Conservation (phyloP, 2,329 filamentous ascomycete species). For the Fusarium xyrophilum region DNA sequence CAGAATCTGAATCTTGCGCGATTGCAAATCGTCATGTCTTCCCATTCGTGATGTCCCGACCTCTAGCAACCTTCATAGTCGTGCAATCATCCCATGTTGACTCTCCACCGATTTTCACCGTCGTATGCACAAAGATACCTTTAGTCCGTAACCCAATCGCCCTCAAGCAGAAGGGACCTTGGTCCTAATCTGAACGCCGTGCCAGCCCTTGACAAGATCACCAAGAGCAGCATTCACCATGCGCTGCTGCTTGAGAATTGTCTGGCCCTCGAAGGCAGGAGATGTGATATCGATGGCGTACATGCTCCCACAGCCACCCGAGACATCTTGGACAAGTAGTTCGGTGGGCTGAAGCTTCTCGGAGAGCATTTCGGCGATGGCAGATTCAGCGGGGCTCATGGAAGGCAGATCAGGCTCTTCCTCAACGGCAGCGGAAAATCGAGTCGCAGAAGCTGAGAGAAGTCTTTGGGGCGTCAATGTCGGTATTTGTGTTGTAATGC, state of each 20-base stretch:
- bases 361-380: constrained; percentile 63
- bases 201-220: constrained; percentile 81
- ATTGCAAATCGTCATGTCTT: neutral
- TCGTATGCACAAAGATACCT: too few species aligned
- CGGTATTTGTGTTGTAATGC: constrained; percentile 6
- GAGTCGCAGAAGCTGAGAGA: constrained; percentile 13
- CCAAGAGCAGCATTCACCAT: constrained; percentile 78
- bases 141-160: neutral
- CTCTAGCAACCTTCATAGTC: neutral
- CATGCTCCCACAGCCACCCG: constrained; percentile 86
- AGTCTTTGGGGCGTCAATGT: constrained; percentile 8
- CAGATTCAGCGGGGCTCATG: constrained; percentile 60
- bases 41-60: neutral
- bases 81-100: neutral
- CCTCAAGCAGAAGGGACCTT: constrained; percentile 51
- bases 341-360: constrained; percentile 59
- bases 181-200: constrained; percentile 82
- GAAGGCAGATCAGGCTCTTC: constrained; percentile 36
- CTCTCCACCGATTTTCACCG: neutral
- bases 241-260: constrained; percentile 81
- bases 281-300: constrained; percentile 82
- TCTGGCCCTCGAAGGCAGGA: constrained; percentile 71
- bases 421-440: constrained; percentile 17
- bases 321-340: constrained; percentile 77
- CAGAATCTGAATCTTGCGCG: neutral